These are phyloP conservation scores for Sugiyamaella castrensis DNA, from an alignment of 1,139 yeast genomes.

Conservation along the genomic window DNA sequence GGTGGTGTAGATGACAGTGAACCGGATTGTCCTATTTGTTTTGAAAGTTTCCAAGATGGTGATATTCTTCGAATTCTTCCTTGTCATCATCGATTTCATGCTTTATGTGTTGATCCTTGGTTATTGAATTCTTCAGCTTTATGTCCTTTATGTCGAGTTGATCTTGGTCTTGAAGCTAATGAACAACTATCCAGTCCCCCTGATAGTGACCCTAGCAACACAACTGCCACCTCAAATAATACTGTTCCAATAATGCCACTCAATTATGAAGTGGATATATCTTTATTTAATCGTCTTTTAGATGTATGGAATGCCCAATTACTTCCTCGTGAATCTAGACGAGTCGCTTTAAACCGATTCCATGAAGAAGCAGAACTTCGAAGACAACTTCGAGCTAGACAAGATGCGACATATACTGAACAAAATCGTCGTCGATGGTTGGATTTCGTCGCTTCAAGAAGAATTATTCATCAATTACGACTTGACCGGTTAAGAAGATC, in stretches of 20 bases:
- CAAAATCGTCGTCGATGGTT: constrained; percentile 29
- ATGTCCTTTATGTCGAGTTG: constrained; percentile 82
- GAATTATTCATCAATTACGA: constrained; percentile 17
- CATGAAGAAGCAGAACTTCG: constrained; percentile 35
- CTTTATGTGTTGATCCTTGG: constrained; percentile 83
- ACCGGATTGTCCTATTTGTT: constrained; percentile 75
- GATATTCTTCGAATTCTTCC: constrained; percentile 63
- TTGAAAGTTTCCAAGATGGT: constrained; percentile 55
- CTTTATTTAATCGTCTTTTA: constrained; percentile 33
- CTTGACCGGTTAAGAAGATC: background rate
- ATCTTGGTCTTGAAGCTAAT: constrained; percentile 35
- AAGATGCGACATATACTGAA: constrained; percentile 18
- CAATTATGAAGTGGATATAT: constrained; percentile 31
- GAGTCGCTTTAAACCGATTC: constrained; percentile 33
- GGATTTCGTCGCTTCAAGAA: constrained; percentile 28
- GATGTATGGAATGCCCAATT: constrained; percentile 39
- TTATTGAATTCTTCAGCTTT: constrained; percentile 68
- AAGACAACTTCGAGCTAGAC: constrained; percentile 24
- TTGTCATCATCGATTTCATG: constrained; percentile 81
- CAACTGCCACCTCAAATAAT: no score
- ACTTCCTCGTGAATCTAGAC: constrained; percentile 35
- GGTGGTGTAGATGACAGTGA: constrained; percentile 49
- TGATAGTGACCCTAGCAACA: constrained; percentile 4
- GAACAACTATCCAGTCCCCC: constrained; percentile 31
- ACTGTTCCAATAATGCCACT: constrained; percentile 23